These are phyloP conservation scores for Nicotiana knightiana DNA, from an alignment of 257 asterid genomes.

Conservation along the genomic window DNA sequence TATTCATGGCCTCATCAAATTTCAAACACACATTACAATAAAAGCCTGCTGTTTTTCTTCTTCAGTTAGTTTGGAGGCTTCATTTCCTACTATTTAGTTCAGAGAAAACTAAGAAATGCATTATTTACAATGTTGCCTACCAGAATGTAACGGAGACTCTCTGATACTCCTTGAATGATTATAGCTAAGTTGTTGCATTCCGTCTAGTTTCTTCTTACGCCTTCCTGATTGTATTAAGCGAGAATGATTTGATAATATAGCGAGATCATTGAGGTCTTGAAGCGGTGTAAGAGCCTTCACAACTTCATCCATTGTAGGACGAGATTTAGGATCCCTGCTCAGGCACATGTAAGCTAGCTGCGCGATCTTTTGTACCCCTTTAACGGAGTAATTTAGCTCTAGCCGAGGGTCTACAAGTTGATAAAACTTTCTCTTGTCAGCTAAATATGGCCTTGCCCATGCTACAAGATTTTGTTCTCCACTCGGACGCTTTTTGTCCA, in stretches of 20 bases:
- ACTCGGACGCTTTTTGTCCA: constrained; percentile 87
- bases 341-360: constrained; percentile 67
- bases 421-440: constrained; percentile 74
- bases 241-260: constrained; percentile 57
- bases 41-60: not conserved
- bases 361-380: constrained; percentile 74
- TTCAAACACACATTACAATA: constrained; percentile 5
- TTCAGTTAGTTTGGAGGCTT: constrained; percentile 10
- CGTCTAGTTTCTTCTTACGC: constrained; percentile 54
- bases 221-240: constrained; percentile 54
- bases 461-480: constrained; percentile 90
- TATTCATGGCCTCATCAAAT: constrained; percentile 9
- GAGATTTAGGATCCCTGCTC: constrained; percentile 68
- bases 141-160: constrained; percentile 39
- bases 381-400: constrained; percentile 72
- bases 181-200: constrained; percentile 35
- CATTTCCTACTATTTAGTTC: not conserved
- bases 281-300: constrained; percentile 64
- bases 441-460: constrained; percentile 85
- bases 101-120: not conserved
- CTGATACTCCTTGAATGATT: constrained; percentile 43
- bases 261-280: constrained; percentile 72
- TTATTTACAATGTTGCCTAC: constrained; percentile 46
- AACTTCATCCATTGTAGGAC: constrained; percentile 87
- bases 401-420: constrained; percentile 89